Conservation (phyloP, 805 yeast genomes). For the Barnettozyma populi region DNA sequence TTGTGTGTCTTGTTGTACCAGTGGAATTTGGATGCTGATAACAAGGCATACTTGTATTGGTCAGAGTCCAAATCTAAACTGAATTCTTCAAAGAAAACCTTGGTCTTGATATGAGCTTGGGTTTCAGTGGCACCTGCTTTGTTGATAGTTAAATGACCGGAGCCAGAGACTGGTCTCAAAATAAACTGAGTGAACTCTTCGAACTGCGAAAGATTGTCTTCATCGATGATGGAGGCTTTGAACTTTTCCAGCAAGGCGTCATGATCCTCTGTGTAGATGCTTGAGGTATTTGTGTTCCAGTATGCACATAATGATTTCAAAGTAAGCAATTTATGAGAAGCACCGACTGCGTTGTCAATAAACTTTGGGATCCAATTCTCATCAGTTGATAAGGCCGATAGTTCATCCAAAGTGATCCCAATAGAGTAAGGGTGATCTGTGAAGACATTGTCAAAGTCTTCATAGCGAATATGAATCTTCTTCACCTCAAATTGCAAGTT, state of each 20-base stretch:
- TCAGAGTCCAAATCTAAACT: conserved; percentile 79
- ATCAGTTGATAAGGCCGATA: conserved; percentile 90
- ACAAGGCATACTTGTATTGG: conserved; percentile 77
- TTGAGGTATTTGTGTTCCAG: conserved; percentile 66
- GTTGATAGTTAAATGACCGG: conserved; percentile 75
- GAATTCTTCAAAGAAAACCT: conserved; percentile 80
- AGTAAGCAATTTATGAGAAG: conserved; percentile 73
- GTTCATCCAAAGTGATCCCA: conserved; percentile 78
- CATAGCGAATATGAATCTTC: conserved; percentile 89
- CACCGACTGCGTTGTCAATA: conserved; percentile 59
- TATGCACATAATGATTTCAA: conserved; percentile 72
- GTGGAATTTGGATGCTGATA: conserved; percentile 77
- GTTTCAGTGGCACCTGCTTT: conserved; percentile 69
- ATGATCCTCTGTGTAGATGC: conserved; percentile 43
- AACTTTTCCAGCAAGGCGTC: conserved; percentile 46
- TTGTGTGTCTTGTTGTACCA: conserved; percentile 72
- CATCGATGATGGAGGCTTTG: conserved; percentile 36
- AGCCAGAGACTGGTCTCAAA: conserved; percentile 83
- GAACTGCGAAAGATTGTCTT: conserved; percentile 29
- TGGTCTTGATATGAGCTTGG: conserved; percentile 65
- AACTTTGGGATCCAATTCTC: conserved; percentile 81
- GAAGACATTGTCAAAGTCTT: conserved; percentile 64
- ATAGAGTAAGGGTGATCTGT: conserved; percentile 73
- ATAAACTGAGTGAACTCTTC: conserved; percentile 43
- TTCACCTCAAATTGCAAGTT: conserved; percentile 87